Evolutionary conservation across 768 basidiomycete genomes (phyloP), one percentile per base, ranked within the genome.

Genomic region (Mycena crocata): DNA sequence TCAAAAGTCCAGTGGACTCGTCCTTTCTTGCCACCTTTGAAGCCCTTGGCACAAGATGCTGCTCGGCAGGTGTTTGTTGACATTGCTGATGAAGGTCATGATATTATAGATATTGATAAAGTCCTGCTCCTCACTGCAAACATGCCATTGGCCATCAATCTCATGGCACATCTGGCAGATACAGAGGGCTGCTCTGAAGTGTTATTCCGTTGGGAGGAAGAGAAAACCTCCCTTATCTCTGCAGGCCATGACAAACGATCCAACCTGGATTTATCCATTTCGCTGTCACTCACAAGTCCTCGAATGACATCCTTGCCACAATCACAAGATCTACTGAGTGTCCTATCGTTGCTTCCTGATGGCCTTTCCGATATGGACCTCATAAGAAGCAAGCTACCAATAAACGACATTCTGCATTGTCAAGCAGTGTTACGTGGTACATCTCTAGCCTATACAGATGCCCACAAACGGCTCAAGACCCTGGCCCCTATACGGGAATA

Each of bases 191-290:
- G 48, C 28, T 32, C 35, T 1, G 40, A 2, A 4, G 39, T 57
- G 2, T 31, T 65, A 4, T 14, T 37, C 23, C 64, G 56, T 0
- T 65, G 64, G 64, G 28, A 52, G 12, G 26, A 48, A 26, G 57
- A 57, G 14, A 65, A 52, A 32, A 65, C 56, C 5, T 21, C 49
- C 4, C 26, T 52, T 14, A 56, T 65, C 14, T 65, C 64, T 5
- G 39, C 50, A 23, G 64, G 64, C n/a, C 26, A 51, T 24, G 64
- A 65, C 49, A 58, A 52, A 28, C 23, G 32, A 7, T 65, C 64
- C 4, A 65, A 49, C 21, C 30, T 65, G 39, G 57, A 65, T 28
- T n/a, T 40, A 28, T 65, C 64, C 5, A 65, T 65, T 19, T 4
- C 44, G 15, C 21, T 65, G 24, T 65, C 64, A 24, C 39, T 65